These are phyloP conservation scores for Helotiales sp. DNA, from an alignment of 2,329 filamentous ascomycete genomes.

Conservation along the genomic window DNA sequence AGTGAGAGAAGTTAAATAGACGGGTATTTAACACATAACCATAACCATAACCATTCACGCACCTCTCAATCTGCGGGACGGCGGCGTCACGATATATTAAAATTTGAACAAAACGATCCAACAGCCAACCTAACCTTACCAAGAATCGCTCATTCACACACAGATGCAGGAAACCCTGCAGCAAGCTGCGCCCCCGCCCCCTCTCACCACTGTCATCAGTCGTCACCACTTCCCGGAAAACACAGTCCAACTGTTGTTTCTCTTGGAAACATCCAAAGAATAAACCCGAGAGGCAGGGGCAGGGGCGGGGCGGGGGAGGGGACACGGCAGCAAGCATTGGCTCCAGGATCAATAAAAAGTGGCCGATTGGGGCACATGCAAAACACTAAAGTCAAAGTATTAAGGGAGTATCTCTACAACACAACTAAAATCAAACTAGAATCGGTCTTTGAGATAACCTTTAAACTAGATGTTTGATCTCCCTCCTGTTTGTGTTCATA, in stretches of 20 bases:
- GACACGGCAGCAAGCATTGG: neutral
- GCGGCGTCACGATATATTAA: slow-evolving; percentile 13
- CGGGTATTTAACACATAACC: slow-evolving; percentile 9
- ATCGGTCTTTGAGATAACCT: too few relatives aligned
- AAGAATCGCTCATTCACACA: slow-evolving; percentile 1
- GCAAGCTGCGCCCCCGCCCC: neutral
- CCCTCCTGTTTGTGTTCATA: too few relatives aligned
- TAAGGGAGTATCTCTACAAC: too few relatives aligned
- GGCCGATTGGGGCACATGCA: too few relatives aligned
- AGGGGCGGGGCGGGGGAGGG: neutral
- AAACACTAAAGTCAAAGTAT: too few relatives aligned
- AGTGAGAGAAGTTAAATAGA: neutral
- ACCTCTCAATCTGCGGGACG: slow-evolving; percentile 10
- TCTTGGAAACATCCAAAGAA: slow-evolving; percentile 1
- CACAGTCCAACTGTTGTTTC: slow-evolving; percentile 15
- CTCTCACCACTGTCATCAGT: neutral
- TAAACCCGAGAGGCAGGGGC: slow-evolving; percentile 6
- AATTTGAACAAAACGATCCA: slow-evolving; percentile 10
- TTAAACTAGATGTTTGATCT: too few relatives aligned
- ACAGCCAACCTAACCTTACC: neutral
- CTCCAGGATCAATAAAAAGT: too few relatives aligned
- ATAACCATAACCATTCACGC: slow-evolving; percentile 4
- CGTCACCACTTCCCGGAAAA: slow-evolving; percentile 4
- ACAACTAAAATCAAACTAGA: too few relatives aligned
- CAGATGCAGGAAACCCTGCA: slow-evolving; percentile 1